Evolutionary conservation across 345 rosid genomes (phyloP), one percentile per base, ranked within the genome.

Genomic region (Rhizophora mangle): DNA sequence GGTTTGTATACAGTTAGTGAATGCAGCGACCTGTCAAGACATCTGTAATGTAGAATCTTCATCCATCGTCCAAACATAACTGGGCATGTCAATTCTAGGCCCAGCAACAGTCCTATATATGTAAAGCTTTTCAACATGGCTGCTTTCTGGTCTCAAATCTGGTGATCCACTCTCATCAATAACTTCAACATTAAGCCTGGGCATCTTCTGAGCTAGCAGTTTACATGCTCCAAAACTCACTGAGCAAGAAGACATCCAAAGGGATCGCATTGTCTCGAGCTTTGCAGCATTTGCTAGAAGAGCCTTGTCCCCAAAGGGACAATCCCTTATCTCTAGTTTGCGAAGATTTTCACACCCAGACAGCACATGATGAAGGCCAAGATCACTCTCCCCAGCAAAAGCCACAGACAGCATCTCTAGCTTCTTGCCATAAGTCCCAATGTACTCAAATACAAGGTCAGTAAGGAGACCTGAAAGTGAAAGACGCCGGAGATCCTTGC

Each of bases 251-350:
- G 99, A 95, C 93, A 92, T 86, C 99, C 99, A 92, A 92, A 95
- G 99, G 90, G 96, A 95, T 87, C 99, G 96, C 97, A 95, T 92
- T 86, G 96, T 90, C 84, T 90, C 90, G 74, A 92, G 86, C 83
- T 92, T 95, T 26, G 81, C 82, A 72, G 93, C 99, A 78, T 95
- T 86, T 75, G 89, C 92, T 75, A 90, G 78, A 64, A 95, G 86
- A 37, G 97, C 97, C 71, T 84, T 81, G 85, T 92, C 97, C 59
- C 97, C 97, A 62, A 95, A 95, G 9, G 93, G 96, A 34, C 96
- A 88, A 74, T 95, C 99, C 77, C 91, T 82, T 64, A 95, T 95
- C 88, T 95, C 97, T 6, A 95, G 83, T 78, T 95, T 95, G 72
- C 89, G 83, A 46, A 95, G 88, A 66, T 83, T 86, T 65, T 85